phyloP scores from a whole-genome alignment of 2,329 filamentous ascomycete species.

The Phyllosticta capitalensis region DNA sequence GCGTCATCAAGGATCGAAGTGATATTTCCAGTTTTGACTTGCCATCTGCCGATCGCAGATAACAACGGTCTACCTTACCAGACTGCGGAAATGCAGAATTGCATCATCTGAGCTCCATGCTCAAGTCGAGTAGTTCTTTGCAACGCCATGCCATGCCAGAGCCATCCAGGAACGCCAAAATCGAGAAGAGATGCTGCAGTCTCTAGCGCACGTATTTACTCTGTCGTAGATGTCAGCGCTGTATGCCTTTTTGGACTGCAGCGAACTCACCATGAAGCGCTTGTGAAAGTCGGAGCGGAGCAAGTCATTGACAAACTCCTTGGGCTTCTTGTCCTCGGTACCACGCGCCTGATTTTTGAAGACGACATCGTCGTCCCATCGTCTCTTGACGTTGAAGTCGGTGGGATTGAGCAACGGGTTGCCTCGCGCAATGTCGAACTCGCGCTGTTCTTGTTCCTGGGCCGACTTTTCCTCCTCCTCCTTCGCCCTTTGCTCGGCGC shows the following conservation, averaged over 20 bases:
- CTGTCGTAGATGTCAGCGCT: conserved; percentile 15
- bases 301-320: conserved; percentile 96
- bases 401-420: conserved; percentile 84
- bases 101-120: conserved; percentile 9
- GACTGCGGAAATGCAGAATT: background rate
- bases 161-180: conserved; percentile 16
- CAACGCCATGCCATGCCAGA: conserved; percentile 7
- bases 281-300: conserved; percentile 95
- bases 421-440: conserved; percentile 80
- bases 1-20: background rate
- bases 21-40: background rate
- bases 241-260: background rate
- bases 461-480: conserved; percentile 76
- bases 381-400: conserved; percentile 82
- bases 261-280: conserved; percentile 68
- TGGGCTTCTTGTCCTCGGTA: conserved; percentile 83
- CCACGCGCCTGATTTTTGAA: conserved; percentile 98
- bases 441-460: conserved; percentile 71
- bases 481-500: conserved; percentile 69
- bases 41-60: conserved; percentile 5
- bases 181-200: background rate
- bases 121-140: conserved; percentile 1
- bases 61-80: background rate
- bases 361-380: conserved; percentile 96
- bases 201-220: conserved; percentile 29